Evolutionary conservation across 352 stramenopile genomes (phyloP), one percentile per base, ranked within the genome.

Genomic region (Globisporangium abappressorium): DNA sequence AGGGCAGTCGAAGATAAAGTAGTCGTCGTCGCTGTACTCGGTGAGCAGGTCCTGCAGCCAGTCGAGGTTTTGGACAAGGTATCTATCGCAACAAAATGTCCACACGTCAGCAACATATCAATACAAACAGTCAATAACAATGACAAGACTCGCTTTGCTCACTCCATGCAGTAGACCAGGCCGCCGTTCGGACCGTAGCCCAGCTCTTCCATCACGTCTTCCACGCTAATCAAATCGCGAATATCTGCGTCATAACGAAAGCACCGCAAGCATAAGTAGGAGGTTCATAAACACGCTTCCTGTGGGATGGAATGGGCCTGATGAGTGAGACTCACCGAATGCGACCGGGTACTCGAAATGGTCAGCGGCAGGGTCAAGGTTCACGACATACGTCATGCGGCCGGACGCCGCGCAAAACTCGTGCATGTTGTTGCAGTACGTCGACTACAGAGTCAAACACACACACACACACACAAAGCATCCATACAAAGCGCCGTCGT

Each of bases 151-250:
- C 6, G 47, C 20, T 41, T 43, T 7, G 26, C 26, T 73, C 92
- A 99, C 93, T 99, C 97, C 91, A 99, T 99, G 81, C 97, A 99
- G 80, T 99, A 99, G 15, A 99, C 84, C 15, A 99, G 83, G 1
- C 93, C 97, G 15, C 98, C 98, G 73, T 99, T 99, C 0, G 98
- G 97, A 24, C 98, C 98, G 59, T 99, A 94, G 71, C 93, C 87
- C 9, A 99, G 84, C 68, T 99, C 90, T 68, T 99, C 90, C 96
- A 99, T 99, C 41, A 99, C 98, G 54, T 98, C 93, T 68, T 98
- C 91, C 11, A 99, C 81, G 53, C 93, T 98, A 54, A 99, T 98
- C 36, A 99, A 76, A 66, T 98, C 90, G 78, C 96, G 82, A 80
- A 98, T 98, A 41, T 97, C 93, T 84, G 49, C n/a, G 81, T 49